Conservation (phyloP, 495 filamentous ascomycete genomes). For the Aspergillus baeticus region DNA sequence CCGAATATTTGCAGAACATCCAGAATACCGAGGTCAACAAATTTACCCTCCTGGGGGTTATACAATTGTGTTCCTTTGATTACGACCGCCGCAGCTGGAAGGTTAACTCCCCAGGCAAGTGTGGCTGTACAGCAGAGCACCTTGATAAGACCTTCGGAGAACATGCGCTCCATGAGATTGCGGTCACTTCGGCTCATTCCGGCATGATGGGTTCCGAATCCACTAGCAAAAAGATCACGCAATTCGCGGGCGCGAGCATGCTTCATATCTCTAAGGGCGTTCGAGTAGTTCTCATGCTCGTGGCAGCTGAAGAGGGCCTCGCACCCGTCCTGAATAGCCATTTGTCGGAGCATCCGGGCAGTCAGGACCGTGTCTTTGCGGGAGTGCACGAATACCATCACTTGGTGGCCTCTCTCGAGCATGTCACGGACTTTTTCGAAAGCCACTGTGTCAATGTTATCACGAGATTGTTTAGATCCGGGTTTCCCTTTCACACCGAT, state of each 20-base stretch:
- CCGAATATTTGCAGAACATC: conserved; percentile 99
- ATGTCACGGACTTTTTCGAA: conserved; percentile 96
- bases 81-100: conserved; percentile 93
- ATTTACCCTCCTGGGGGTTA: conserved; percentile 92
- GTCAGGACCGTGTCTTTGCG: conserved; percentile 90
- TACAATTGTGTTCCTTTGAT: conserved; percentile 99
- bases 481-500: conserved; percentile 93
- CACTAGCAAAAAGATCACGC: conserved; percentile 82
- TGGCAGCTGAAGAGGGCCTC: conserved; percentile 68
- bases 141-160: conserved; percentile 83
- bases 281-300: conserved; percentile 71
- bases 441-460: conserved; percentile 80
- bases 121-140: conserved; percentile 98
- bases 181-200: conserved; percentile 91
- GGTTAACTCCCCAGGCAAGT: conserved; percentile 97
- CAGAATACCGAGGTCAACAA: conserved; percentile 93
- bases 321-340: conserved; percentile 76
- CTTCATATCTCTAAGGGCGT: conserved; percentile 77
- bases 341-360: conserved; percentile 79
- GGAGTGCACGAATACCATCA: conserved; percentile 99
- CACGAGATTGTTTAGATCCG: conserved; percentile 70
- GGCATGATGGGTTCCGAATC: conserved; percentile 93
- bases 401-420: conserved; percentile 82
- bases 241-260: conserved; percentile 80
- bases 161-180: conserved; percentile 89